Percentiles rank a stretch among this genome's conserved stretches.
Evolutionary conservation across 805 yeast genomes (phyloP).

Genomic region (Danielia oregonensis): DNA sequence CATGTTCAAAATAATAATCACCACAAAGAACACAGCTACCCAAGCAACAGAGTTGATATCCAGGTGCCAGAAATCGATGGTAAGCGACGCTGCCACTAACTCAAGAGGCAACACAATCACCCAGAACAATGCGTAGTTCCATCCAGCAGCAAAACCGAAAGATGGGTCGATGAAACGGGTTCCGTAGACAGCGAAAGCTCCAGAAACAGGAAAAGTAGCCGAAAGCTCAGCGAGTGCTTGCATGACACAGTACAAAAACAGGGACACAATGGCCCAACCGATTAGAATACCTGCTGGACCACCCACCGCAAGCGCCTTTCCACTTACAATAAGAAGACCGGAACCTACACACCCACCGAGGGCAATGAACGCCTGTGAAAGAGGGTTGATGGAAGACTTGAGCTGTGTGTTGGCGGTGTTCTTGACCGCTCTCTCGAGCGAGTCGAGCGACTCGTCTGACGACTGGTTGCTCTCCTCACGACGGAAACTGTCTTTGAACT

Average conservation of each 20-base stretch:
- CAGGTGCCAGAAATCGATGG: slow-evolving; percentile 39
- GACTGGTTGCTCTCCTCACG: slow-evolving; percentile 5
- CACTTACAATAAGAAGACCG: slow-evolving; percentile 39
- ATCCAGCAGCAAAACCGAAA: slow-evolving; percentile 44
- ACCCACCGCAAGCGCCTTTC: slow-evolving; percentile 33
- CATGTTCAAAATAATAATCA: slow-evolving; percentile 32
- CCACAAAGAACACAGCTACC: slow-evolving; percentile 37
- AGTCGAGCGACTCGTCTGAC: slow-evolving; percentile 3
- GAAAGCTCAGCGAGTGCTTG: slow-evolving; percentile 39
- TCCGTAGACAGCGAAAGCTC: slow-evolving; percentile 40
- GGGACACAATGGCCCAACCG: slow-evolving; percentile 40
- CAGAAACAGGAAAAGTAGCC: slow-evolving; percentile 37
- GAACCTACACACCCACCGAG: slow-evolving; percentile 42
- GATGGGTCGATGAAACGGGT: slow-evolving; percentile 41
- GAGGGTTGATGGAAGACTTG: slow-evolving; percentile 13
- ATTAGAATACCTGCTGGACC: slow-evolving; percentile 34
- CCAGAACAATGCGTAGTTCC: slow-evolving; percentile 44
- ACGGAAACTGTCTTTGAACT: slow-evolving; percentile 12
- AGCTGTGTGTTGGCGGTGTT: slow-evolving; percentile 10
- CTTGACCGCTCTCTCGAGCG: slow-evolving; percentile 14
- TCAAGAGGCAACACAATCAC: slow-evolving; percentile 42
- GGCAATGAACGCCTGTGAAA: slow-evolving; percentile 29
- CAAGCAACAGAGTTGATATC: slow-evolving; percentile 38
- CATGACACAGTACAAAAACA: slow-evolving; percentile 41
- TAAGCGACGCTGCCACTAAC: slow-evolving; percentile 39